These are phyloP conservation scores for Laguncularia racemosa DNA, from an alignment of 345 rosid genomes.

Conservation along the genomic window DNA sequence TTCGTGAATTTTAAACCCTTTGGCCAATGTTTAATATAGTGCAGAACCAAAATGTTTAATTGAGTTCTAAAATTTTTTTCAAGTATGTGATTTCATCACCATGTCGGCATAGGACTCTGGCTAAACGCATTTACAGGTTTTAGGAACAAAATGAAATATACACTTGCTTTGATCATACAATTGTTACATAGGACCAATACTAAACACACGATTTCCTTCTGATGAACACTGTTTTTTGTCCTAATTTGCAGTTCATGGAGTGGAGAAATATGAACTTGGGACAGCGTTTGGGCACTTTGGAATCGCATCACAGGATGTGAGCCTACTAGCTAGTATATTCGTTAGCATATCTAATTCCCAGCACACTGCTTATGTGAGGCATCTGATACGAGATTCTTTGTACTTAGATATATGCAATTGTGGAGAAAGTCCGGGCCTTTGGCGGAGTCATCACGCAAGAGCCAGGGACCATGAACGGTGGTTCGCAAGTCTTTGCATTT, in stretches of 20 bases:
- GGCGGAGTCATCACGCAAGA: conserved; percentile 30
- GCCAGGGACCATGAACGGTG: conserved; percentile 37
- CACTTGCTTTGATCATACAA: no score
- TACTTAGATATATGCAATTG: conserved; percentile 22
- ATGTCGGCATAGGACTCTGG: no score
- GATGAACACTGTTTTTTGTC: no score
- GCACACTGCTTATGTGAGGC: background rate
- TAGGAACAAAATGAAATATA: no score
- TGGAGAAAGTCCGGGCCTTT: conserved; percentile 21
- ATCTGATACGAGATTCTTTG: background rate
- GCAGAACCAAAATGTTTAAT: no score
- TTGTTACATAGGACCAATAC: no score
- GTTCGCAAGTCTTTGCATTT: conserved; percentile 26
- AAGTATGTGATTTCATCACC: background rate
- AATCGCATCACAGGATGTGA: conserved; percentile 31
- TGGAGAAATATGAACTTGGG: conserved; percentile 32
- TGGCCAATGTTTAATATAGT: no score
- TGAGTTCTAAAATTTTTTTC: background rate
- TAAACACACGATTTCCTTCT: no score
- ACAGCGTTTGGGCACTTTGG: conserved; percentile 41
- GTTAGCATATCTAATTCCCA: no score
- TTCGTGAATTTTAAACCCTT: no score
- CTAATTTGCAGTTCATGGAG: conserved; percentile 25
- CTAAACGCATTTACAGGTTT: no score
- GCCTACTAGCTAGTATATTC: background rate